phyloP scores from a whole-genome alignment of 441 rosid species.

The Populus hybrid region DNA sequence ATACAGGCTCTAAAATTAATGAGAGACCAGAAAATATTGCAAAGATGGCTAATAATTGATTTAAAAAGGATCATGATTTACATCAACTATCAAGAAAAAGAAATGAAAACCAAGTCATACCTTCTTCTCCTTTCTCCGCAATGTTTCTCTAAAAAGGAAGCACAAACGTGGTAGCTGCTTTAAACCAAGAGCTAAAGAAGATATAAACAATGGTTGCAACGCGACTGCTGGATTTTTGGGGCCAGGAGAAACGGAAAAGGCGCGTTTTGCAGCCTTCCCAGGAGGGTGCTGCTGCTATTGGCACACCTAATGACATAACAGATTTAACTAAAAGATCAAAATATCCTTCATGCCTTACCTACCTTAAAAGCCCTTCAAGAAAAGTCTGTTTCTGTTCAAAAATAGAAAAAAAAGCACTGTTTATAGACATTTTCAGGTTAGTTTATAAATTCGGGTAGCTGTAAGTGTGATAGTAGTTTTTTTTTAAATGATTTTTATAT shows the following conservation, averaged over 20 bases:
- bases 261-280: background rate
- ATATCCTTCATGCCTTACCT: background rate
- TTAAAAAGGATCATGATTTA: too few relatives aligned
- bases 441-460: fast-evolving
- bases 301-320: background rate
- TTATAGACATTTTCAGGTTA: too few relatives aligned
- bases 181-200: background rate
- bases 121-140: background rate
- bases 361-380: too few relatives aligned
- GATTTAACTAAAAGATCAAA: background rate
- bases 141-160: background rate
- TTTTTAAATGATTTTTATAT: too few relatives aligned
- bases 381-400: too few relatives aligned
- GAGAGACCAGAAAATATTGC: too few relatives aligned
- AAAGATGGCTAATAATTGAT: too few relatives aligned
- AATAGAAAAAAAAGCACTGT: too few relatives aligned
- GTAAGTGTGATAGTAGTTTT: too few relatives aligned
- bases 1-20: too few relatives aligned
- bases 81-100: background rate
- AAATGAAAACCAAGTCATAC: background rate
- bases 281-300: background rate
- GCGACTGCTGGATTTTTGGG: background rate
- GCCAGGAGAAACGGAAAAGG: background rate
- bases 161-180: too few relatives aligned
- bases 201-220: background rate